Evolutionary conservation across 176 grass and related monocot species (phyloP).

Genomic region (Carex kokanica): DNA sequence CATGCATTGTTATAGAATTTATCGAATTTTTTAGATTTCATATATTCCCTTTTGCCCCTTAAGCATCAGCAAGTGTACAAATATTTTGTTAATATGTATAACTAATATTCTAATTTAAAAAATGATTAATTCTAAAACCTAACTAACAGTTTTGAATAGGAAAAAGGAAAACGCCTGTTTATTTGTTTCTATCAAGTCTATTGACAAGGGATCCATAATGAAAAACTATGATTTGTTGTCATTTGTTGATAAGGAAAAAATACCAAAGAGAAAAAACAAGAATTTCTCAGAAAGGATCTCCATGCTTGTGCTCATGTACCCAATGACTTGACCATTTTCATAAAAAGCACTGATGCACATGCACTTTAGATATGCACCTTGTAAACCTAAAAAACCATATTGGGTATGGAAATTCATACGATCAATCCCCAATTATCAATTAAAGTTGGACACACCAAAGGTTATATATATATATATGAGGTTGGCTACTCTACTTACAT

Average conservation of each 20-base stretch:
- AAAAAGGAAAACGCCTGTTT: neutral
- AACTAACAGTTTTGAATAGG: neutral
- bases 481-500: too few relatives aligned
- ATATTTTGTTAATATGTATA: neutral
- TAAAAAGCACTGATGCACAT: neutral
- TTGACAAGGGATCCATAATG: neutral
- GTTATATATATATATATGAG: too few relatives aligned
- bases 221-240: neutral
- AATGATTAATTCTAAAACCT: neutral
- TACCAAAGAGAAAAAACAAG: neutral
- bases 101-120: neutral
- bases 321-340: neutral
- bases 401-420: neutral
- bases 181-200: neutral
- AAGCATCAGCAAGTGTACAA: neutral
- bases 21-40: neutral
- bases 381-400: neutral
- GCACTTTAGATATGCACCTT: neutral
- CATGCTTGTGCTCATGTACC: neutral
- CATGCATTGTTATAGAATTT: slow-evolving; percentile 2
- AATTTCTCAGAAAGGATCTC: neutral
- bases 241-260: neutral
- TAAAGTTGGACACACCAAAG: neutral
- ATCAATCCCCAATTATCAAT: neutral
- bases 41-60: neutral